Evolutionary conservation across 192 early-diverging fungal genomes (phyloP).

Genomic region (Coemansia sp.): DNA sequence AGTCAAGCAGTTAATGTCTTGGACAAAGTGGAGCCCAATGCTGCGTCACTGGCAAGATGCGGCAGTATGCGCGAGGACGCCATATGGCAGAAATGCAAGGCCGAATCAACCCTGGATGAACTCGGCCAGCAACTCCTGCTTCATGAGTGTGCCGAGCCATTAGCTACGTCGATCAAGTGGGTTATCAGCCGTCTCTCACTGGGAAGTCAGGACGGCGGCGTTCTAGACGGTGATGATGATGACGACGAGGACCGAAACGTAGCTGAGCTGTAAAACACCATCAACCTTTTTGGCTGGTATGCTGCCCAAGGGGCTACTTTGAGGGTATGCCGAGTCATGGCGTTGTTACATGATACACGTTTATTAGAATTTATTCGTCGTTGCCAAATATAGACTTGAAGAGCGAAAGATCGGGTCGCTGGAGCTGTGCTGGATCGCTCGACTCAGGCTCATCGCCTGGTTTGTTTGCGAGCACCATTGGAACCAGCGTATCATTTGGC

Average conservation of each 20-base stretch:
- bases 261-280: neutral
- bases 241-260: slow-evolving; percentile 1
- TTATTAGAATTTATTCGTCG: neutral
- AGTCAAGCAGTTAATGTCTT: neutral
- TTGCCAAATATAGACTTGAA: slow-evolving; percentile 30
- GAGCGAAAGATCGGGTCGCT: slow-evolving; percentile 16
- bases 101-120: neutral
- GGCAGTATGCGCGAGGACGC: neutral
- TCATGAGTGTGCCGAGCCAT: neutral
- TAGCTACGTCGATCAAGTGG: neutral
- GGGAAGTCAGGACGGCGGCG: neutral
- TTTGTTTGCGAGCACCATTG: slow-evolving; percentile 10
- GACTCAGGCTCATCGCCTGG: neutral
- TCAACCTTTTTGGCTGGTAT: no score
- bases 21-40: neutral
- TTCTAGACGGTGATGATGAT: neutral
- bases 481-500: neutral
- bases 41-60: neutral
- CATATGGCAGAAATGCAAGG: slow-evolving; percentile 2
- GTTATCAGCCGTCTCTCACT: neutral
- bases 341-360: no score
- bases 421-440: neutral
- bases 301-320: no score
- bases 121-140: neutral
- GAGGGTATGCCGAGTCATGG: no score